These are phyloP conservation scores for Brassica nigra DNA, from an alignment of 345 rosid species.

Conservation along the genomic window DNA sequence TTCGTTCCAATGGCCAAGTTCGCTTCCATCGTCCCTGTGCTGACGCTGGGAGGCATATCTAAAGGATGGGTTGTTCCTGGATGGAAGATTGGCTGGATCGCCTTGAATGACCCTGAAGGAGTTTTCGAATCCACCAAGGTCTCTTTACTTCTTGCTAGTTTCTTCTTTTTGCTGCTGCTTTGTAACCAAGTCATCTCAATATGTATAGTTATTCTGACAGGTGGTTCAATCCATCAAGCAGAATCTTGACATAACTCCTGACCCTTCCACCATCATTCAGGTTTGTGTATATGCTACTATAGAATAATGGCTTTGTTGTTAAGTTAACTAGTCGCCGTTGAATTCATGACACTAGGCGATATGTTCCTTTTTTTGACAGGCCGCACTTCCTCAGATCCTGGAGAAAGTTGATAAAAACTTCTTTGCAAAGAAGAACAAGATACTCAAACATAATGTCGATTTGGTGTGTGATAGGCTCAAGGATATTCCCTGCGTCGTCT, in stretches of 20 bases:
- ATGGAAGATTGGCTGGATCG: constrained; percentile 70
- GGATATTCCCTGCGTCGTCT: constrained; percentile 64
- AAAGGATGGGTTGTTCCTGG: constrained; percentile 73
- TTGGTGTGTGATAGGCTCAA: constrained; percentile 50
- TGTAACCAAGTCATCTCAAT: constrained; percentile 2
- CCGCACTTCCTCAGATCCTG: constrained; percentile 64
- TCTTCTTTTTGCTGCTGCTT: background rate
- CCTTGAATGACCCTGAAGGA: constrained; percentile 46
- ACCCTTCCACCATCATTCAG: constrained; percentile 62
- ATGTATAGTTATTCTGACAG: constrained; percentile 26
- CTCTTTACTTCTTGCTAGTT: background rate
- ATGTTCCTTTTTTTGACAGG: constrained; percentile 45
- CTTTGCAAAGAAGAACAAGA: constrained; percentile 50
- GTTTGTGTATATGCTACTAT: constrained; percentile 33
- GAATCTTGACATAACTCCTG: constrained; percentile 44
- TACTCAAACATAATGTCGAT: constrained; percentile 54
- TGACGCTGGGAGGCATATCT: constrained; percentile 63
- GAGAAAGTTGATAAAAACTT: constrained; percentile 64
- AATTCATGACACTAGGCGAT: background rate
- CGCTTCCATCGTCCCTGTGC: constrained; percentile 55
- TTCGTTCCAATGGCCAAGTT: constrained; percentile 61
- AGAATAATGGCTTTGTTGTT: constrained; percentile 1
- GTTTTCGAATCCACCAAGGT: constrained; percentile 48
- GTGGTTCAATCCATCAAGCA: constrained; percentile 49
- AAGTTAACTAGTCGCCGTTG: background rate